Percentiles rank a stretch among this genome's conserved stretches.
Conservation (phyloP, 192 early-diverging fungal species). For the Gryganskiella cystojenkinii region DNA sequence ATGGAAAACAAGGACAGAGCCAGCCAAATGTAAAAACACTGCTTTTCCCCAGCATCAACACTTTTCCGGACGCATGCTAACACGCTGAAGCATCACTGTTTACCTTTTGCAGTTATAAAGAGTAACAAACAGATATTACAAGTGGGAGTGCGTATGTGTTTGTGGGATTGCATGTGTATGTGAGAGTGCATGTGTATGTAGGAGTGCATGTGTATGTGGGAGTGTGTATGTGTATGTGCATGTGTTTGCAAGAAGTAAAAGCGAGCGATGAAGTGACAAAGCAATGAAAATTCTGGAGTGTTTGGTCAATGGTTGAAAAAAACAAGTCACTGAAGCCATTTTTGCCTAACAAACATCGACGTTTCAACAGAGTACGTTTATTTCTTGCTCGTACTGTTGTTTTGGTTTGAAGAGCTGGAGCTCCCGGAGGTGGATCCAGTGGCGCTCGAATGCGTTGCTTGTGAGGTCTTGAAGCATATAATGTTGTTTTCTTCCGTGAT, state of each 20-base stretch:
- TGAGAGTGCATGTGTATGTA: no score
- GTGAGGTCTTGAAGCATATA: slow-evolving; percentile 73
- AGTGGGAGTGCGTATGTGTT: not conserved
- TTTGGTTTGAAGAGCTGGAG: not conserved
- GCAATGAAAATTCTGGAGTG: no score
- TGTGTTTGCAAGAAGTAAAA: not conserved
- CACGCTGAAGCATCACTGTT: slow-evolving; percentile 1
- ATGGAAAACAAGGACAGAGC: slow-evolving; percentile 33
- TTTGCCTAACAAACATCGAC: not conserved
- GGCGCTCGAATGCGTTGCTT: slow-evolving; percentile 39
- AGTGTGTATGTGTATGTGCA: no score
- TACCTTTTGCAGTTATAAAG: not conserved
- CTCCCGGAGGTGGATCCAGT: not conserved
- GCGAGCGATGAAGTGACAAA: no score
- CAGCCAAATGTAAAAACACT: slow-evolving; percentile 18
- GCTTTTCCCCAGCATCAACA: not conserved
- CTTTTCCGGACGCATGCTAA: not conserved
- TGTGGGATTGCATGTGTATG: not conserved
- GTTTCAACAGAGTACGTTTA: slow-evolving; percentile 13
- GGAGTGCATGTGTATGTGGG: no score
- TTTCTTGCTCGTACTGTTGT: slow-evolving; percentile 11
- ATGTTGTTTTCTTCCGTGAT: slow-evolving; percentile 70
- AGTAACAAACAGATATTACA: slow-evolving; percentile 2
- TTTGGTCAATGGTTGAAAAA: no score
- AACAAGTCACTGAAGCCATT: no score